Evolutionary conservation across 75 land plant genomes (phyloP).

Genomic region (Larix kaempferi): DNA sequence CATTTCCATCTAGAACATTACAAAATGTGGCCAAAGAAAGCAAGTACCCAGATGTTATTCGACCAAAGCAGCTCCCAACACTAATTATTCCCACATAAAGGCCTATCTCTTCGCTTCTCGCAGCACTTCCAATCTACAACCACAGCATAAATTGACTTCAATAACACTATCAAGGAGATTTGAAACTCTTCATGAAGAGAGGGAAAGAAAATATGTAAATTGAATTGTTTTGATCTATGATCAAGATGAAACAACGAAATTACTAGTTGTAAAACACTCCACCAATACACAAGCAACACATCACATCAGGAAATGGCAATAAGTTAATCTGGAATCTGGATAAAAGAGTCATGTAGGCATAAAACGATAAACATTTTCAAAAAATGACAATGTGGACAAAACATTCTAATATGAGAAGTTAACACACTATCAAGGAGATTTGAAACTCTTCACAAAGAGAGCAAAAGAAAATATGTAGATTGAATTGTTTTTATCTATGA

Average conservation of each 20-base stretch:
- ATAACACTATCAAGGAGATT: not conserved
- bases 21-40: not conserved
- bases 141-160: conserved; percentile 10
- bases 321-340: too few relatives aligned
- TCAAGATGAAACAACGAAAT: not conserved
- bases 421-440: too few relatives aligned
- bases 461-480: too few relatives aligned
- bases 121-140: conserved; percentile 40
- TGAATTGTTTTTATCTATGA: too few relatives aligned
- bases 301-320: too few relatives aligned
- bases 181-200: not conserved
- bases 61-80: conserved; percentile 51
- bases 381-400: too few relatives aligned
- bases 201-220: not conserved
- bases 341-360: too few relatives aligned
- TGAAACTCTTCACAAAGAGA: too few relatives aligned
- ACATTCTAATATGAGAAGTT: too few relatives aligned
- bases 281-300: not conserved
- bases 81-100: conserved; percentile 41
- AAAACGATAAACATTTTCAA: too few relatives aligned
- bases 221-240: not conserved
- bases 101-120: conserved; percentile 19
- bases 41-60: conserved; percentile 36
- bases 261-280: not conserved
- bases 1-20: not conserved